Percentiles rank a stretch among this genome's conserved stretches.
Evolutionary conservation across 2,329 filamentous ascomycete species (phyloP).

Genomic region (Tolypocladium tropicale): DNA sequence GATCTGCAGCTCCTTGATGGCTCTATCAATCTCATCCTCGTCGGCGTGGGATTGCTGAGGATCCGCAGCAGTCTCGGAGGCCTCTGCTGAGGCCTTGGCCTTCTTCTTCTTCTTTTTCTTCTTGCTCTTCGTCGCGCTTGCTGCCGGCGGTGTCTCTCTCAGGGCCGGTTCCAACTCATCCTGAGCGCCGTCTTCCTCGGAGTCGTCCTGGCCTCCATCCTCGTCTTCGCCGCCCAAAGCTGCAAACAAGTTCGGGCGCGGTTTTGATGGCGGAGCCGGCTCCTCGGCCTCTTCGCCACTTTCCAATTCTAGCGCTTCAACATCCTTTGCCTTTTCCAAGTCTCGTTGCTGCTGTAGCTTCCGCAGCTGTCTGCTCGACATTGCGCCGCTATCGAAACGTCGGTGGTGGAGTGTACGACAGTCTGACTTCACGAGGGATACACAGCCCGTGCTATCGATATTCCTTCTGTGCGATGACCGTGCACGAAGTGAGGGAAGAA

Average conservation of each 20-base stretch:
- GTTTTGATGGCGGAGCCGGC: constrained; percentile 21
- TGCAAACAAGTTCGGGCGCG: constrained; percentile 39
- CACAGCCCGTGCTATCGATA: background rate
- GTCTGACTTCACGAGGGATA: background rate
- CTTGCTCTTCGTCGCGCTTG: constrained; percentile 18
- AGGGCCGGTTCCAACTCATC: constrained; percentile 5
- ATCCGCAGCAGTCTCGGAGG: constrained; percentile 5
- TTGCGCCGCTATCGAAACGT: constrained; percentile 14
- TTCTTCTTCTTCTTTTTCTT: constrained; percentile 28
- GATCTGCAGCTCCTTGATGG: constrained; percentile 38
- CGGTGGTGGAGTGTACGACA: no score
- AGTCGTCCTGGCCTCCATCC: constrained; percentile 19
- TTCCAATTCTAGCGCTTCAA: constrained; percentile 9
- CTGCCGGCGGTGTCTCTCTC: constrained; percentile 5
- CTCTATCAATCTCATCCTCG: constrained; percentile 46
- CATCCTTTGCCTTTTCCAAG: constrained; percentile 19
- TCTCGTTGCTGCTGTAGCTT: constrained; percentile 42
- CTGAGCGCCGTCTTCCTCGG: constrained; percentile 19
- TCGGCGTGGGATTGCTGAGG: constrained; percentile 10
- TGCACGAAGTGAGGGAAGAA: background rate
- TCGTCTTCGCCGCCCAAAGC: constrained; percentile 36
- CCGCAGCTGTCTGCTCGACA: constrained; percentile 42
- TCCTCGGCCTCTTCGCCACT: constrained; percentile 20
- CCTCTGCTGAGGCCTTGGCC: constrained; percentile 19
- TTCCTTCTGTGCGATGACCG: background rate